These are phyloP conservation scores for Thymus quinquecostatus DNA, from an alignment of 257 asterid genomes.

Conservation along the genomic window DNA sequence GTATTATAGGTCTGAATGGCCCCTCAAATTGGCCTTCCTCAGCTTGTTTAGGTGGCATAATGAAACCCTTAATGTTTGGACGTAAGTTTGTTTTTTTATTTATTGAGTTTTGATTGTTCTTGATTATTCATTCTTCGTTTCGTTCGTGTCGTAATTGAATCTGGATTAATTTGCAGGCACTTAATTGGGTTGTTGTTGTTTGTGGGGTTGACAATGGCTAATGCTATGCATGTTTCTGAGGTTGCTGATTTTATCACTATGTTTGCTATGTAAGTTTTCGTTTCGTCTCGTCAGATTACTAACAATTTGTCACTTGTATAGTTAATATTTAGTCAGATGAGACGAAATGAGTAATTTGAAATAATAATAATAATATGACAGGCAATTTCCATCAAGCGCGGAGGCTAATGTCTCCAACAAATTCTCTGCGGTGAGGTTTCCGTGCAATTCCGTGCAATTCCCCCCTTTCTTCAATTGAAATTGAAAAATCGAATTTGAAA, in stretches of 20 bases:
- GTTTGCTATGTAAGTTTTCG: conserved; percentile 51
- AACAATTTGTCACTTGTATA: no score
- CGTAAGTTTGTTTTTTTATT: conserved; percentile 49
- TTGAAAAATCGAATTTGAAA: no score
- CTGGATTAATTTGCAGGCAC: conserved; percentile 60
- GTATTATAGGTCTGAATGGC: conserved; percentile 82
- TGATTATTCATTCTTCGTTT: neutral
- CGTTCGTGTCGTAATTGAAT: neutral
- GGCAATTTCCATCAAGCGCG: conserved; percentile 67
- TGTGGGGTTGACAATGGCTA: conserved; percentile 65
- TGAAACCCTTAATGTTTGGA: conserved; percentile 96
- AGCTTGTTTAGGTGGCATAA: conserved; percentile 94
- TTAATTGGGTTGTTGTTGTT: conserved; percentile 73
- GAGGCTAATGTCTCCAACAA: conserved; percentile 62
- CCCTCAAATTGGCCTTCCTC: conserved; percentile 63
- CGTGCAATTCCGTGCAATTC: neutral
- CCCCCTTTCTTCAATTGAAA: no score
- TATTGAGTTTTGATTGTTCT: neutral
- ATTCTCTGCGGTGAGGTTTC: conserved; percentile 49
- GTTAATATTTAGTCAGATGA: no score
- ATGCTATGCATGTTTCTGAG: conserved; percentile 56
- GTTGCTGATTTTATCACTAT: conserved; percentile 68
- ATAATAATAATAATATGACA: conserved; percentile 20
- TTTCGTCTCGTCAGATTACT: no score
- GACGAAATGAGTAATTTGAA: no score